Evolutionary conservation across 495 filamentous ascomycete genomes (phyloP), one percentile per base, ranked within the genome.

Genomic region (Aspergillus panamensis): DNA sequence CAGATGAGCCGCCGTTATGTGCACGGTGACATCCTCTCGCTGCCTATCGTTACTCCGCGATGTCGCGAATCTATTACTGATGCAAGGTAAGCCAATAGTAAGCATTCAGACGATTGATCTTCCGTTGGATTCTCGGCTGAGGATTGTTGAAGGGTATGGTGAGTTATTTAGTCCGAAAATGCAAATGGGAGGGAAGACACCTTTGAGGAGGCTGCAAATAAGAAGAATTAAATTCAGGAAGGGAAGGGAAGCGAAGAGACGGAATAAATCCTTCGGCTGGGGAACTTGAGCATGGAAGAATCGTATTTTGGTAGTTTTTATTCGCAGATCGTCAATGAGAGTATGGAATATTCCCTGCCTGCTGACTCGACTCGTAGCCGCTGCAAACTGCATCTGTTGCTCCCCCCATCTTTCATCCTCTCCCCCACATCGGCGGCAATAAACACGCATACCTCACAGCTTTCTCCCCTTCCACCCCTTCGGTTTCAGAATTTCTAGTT

Each of bases 391-490:
- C 13, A 17, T 2, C 51, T 45, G 53, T 29, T 55, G 39, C n/a
- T 37, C 55, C 56, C 52, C 40, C 40, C 47, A 42, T 55, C 55
- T 42, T 55, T 55, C n/a, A 53, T 16, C 42, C 49, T 63, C 49
- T 51, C 59, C 63, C 60, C 63, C 63, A 62, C 56, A 53, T 57
- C 49, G 56, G 55, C 58, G 33, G 32, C 60, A 51, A 57, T 55
- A 55, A 57, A 53, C 55, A 43, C 32, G 37, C 55, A 35, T 49
- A 32, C 47, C 35, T 51, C 42, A 40, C 57, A 25, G 21, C 42
- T 32, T 30, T 37, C 43, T 58, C 19, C 5, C 17, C 31, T 17
- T 31, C 44, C 40, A 30, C 32, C 32, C 31, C 53, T 29, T 29
- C 49, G 43, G 40, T 51, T 32, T 30, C 33, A 39, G 40, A 30